Evolutionary conservation across 805 yeast species (phyloP), one percentile per base, ranked within the genome.

Genomic region (Wickerhamiella kurtzmanii): DNA sequence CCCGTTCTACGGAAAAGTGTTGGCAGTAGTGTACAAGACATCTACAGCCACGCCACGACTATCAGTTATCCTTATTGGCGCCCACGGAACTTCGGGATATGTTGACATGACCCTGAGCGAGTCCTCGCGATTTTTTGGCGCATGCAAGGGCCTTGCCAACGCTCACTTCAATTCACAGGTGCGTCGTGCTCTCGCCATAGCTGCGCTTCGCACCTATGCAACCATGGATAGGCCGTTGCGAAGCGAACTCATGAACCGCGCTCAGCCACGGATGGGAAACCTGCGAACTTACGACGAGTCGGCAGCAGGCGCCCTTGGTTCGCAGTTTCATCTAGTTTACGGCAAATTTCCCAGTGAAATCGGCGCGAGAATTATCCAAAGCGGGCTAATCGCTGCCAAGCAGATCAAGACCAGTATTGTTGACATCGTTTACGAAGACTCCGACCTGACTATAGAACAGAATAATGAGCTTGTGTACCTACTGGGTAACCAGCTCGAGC

Each of bases 401-500:
- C 54, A 51, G 40, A 56, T 79, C 22, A 61, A 70, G 13, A 75
- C 89, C 0, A 62, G 74, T 2, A 66, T 80, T 18, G 61, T 87
- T 13, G 97, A 89, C 62, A 81, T 85, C 3, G 71, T 88, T 1
- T 88, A 88, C 60, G 75, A 74, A 47, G 73, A 76, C 50, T 61
- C 69, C 11, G 73, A 70, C 44, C 59, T 56, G 2, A 69, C 72
- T 2, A 71, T 76, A 20, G 84, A 82, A 41, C 67, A 73, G 15
- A 89, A 88, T 62, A 87, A 88, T 58, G 76, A 71, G 48, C 61
- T 89, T 18, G 96, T 87, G 0, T 80, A 72, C 50, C 61, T 81
- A 35, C 64, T 89, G 4, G 97, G 97, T 1, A 80, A 79, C 38
- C 96, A 88, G 61, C 65, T 85, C 38, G 96, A 88, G 53, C 89